Evolutionary conservation across 257 asterid genomes (phyloP).

Genomic region (Solanum paucissectum): DNA sequence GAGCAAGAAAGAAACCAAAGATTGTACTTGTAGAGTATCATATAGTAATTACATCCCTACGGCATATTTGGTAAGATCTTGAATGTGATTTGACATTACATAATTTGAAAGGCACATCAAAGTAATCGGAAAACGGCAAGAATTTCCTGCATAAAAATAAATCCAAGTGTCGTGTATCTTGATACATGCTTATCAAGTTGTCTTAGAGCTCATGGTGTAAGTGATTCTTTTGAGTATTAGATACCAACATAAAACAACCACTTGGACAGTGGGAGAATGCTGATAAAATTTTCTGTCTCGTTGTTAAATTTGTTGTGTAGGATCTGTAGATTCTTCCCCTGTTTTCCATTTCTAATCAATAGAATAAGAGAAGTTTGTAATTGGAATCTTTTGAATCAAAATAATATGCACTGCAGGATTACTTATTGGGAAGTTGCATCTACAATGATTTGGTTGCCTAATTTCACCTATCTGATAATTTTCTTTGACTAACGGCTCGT

Average conservation of each 20-base stretch:
- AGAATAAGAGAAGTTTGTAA: too few relatives aligned
- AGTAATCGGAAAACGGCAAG: neutral
- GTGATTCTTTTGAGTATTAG: too few relatives aligned
- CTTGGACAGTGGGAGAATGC: too few relatives aligned
- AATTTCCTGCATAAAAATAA: neutral
- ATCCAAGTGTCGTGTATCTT: neutral
- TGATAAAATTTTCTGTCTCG: neutral
- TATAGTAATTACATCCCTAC: neutral
- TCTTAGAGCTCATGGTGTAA: too few relatives aligned
- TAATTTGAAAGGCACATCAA: neutral
- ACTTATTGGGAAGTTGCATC: neutral
- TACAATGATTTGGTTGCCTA: neutral
- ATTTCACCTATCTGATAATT: neutral
- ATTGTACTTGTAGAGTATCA: neutral
- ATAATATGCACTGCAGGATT: neutral
- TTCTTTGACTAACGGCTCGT: neutral
- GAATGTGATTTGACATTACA: neutral
- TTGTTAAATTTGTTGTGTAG: neutral
- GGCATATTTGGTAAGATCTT: neutral
- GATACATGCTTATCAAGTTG: too few relatives aligned
- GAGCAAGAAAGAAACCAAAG: neutral
- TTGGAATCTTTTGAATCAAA: neutral
- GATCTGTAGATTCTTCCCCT: neutral
- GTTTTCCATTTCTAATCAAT: too few relatives aligned
- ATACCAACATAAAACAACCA: too few relatives aligned